These are phyloP conservation scores for Arabidopsis lyrata DNA, from an alignment of 441 rosid species.

Conservation along the genomic window DNA sequence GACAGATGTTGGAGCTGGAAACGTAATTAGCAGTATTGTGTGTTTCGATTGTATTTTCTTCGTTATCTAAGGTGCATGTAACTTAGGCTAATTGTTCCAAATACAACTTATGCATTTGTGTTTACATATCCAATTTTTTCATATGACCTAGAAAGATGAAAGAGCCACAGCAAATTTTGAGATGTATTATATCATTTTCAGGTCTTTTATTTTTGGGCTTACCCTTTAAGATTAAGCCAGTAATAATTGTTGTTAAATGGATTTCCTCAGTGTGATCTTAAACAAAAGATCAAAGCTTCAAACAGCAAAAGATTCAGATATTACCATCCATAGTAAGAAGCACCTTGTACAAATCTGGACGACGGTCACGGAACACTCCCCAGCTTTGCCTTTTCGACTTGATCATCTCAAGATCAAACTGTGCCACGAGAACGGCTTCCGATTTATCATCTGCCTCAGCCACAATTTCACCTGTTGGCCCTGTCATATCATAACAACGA, in stretches of 20 bases:
- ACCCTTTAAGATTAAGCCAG: conserved; percentile 3
- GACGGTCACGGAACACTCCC: conserved; percentile 91
- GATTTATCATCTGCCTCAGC: conserved; percentile 69
- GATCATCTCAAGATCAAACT: conserved; percentile 77
- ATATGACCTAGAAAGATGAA: not conserved
- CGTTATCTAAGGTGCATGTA: conserved; percentile 12
- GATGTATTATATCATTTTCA: not conserved
- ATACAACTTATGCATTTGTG: not conserved
- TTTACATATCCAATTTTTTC: not conserved
- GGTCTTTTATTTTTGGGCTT: conserved; percentile 5
- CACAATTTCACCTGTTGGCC: conserved; percentile 81
- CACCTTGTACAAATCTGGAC: conserved; percentile 85
- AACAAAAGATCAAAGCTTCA: not conserved
- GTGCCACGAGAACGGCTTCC: conserved; percentile 78
- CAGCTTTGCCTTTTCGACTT: conserved; percentile 81
- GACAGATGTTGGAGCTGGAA: not conserved
- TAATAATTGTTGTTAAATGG: not conserved
- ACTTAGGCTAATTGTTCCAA: conserved; percentile 7
- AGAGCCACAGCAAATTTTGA: not conserved
- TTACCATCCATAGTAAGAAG: conserved; percentile 88
- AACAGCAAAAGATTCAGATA: conserved; percentile 20
- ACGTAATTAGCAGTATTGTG: not conserved
- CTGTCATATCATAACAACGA: conserved; percentile 48
- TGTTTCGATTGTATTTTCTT: conserved; percentile 1
- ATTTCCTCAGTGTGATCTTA: not conserved